These are phyloP conservation scores for Hymenoscyphus occultus DNA, from an alignment of 2,329 filamentous ascomycete genomes.

Conservation along the genomic window DNA sequence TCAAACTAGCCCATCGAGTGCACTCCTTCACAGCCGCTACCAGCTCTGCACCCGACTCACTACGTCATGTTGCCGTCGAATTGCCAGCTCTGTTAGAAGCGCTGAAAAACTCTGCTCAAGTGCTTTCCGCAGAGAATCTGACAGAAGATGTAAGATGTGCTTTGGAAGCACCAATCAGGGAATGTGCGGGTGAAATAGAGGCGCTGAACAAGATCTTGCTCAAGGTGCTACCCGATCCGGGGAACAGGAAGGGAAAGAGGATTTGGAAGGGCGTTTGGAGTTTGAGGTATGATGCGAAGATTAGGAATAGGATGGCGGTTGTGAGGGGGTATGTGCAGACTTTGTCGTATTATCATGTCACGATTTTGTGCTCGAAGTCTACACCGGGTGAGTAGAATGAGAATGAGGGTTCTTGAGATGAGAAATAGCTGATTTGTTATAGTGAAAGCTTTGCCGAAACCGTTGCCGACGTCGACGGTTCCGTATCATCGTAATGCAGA, in stretches of 20 bases:
- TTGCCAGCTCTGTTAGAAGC: neutral
- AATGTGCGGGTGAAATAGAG: neutral
- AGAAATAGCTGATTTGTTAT: neutral
- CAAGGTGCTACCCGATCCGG: neutral
- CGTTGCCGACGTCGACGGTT: neutral
- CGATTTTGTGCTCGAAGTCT: neutral
- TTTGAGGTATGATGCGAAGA: neutral
- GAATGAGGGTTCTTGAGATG: neutral
- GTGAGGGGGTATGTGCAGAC: neutral
- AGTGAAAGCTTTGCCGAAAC: neutral
- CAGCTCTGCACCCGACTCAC: neutral
- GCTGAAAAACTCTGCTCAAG: neutral
- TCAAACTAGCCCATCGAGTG: neutral
- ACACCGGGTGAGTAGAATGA: neutral
- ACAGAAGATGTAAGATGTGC: neutral
- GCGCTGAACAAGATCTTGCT: neutral
- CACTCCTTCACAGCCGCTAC: neutral
- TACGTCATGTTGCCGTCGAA: neutral
- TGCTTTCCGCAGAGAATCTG: neutral
- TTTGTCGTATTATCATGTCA: neutral
- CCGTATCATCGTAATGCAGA: neutral
- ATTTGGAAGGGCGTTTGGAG: neutral
- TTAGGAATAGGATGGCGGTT: neutral
- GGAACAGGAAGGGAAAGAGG: neutral
- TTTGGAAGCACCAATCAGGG: neutral